Evolutionary conservation across 257 asterid species (phyloP).

Genomic region (Solanum lignicaule): DNA sequence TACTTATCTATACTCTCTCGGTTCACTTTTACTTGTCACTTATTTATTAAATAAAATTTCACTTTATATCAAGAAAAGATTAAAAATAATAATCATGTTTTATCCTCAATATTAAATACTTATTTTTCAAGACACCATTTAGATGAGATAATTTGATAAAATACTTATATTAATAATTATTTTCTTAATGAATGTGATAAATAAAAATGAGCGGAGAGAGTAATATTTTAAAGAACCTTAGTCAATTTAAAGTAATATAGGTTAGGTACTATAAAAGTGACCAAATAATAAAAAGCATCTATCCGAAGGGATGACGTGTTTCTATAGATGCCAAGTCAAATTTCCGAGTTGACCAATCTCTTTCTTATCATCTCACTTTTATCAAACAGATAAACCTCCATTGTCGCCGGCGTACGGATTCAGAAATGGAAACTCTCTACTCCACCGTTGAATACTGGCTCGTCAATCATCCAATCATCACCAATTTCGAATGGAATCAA

Average conservation of each 20-base stretch:
- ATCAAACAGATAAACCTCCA: background rate
- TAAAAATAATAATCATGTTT: no score
- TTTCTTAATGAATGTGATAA: no score
- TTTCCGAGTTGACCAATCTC: background rate
- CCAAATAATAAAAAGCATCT: background rate
- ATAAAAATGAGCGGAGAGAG: background rate
- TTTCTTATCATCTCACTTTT: background rate
- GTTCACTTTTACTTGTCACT: no score
- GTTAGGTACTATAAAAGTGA: background rate
- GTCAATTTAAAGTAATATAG: background rate
- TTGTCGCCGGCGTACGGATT: background rate
- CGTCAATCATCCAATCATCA: conserved; percentile 52
- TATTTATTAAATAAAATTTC: no score
- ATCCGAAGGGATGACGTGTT: background rate
- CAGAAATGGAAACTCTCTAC: conserved; percentile 30
- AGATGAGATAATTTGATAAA: no score
- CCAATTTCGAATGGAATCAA: conserved; percentile 60
- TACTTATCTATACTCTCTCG: no score
- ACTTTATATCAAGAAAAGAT: no score
- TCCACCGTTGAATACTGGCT: conserved; percentile 41
- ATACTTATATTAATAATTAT: no score
- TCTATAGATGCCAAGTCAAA: background rate
- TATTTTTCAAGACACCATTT: no score
- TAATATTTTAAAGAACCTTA: no score
- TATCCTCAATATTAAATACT: no score